A percentile compares a stretch with the other conserved stretches of the same genome.
phyloP scores from a whole-genome alignment of 2,329 filamentous ascomycete genomes.

The Colletotrichum gloeosporioides region DNA sequence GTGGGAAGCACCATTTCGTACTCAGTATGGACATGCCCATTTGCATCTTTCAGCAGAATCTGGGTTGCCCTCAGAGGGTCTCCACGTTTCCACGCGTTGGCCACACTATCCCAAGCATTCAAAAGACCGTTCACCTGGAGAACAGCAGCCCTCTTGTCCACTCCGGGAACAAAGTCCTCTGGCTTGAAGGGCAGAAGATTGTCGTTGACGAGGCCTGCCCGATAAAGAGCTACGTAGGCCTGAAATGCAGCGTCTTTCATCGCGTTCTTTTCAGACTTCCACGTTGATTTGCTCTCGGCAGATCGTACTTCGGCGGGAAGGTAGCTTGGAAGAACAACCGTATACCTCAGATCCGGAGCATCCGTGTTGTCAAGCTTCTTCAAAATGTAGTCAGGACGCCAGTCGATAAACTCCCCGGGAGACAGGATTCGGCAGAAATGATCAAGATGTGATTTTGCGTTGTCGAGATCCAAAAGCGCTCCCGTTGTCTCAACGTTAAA shows the following conservation, averaged over 20 bases:
- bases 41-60: slow-evolving; percentile 26
- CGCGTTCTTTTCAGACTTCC: slow-evolving; percentile 75
- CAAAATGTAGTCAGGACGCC: slow-evolving; percentile 71
- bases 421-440: slow-evolving; percentile 78
- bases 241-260: slow-evolving; percentile 84
- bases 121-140: slow-evolving; percentile 41
- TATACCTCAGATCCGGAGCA: slow-evolving; percentile 51
- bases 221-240: slow-evolving; percentile 74
- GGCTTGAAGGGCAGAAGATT: slow-evolving; percentile 71
- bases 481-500: slow-evolving; percentile 50
- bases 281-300: slow-evolving; percentile 57
- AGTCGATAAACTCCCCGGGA: slow-evolving; percentile 64
- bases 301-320: slow-evolving; percentile 67
- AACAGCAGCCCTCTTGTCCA: slow-evolving; percentile 41
- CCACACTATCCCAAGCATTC: slow-evolving; percentile 53
- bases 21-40: slow-evolving; percentile 35
- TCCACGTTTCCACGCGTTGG: slow-evolving; percentile 45
- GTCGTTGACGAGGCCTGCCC: slow-evolving; percentile 76
- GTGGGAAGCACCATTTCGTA: slow-evolving; percentile 52
- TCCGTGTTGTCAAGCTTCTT: slow-evolving; percentile 37
- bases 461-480: slow-evolving; percentile 74
- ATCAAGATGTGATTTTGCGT: slow-evolving; percentile 76
- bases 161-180: slow-evolving; percentile 40
- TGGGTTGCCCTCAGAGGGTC: slow-evolving; percentile 28
- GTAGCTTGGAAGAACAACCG: slow-evolving; percentile 73